phyloP scores from a whole-genome alignment of 768 basidiomycete species.

The Chiua virens region DNA sequence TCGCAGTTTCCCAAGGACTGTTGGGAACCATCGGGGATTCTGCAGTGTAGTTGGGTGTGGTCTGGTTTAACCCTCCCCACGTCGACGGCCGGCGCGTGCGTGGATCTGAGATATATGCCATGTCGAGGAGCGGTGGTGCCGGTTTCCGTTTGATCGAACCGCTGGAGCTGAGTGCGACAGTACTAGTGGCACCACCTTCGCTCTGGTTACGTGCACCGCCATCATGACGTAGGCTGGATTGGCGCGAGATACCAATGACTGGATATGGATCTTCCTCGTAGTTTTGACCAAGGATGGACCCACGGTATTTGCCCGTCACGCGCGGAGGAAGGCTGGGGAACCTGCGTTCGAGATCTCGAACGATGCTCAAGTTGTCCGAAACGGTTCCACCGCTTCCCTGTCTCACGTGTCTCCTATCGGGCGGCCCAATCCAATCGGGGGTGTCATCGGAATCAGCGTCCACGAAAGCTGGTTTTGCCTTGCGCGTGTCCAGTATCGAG shows the following conservation, averaged over 20 bases:
- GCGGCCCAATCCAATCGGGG: slow-evolving; percentile 14
- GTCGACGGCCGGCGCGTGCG: slow-evolving; percentile 11
- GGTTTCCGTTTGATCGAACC: slow-evolving; percentile 33
- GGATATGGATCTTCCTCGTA: slow-evolving; percentile 24
- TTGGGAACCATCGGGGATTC: slow-evolving; percentile 6
- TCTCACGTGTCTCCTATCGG: slow-evolving; percentile 4
- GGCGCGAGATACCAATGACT: slow-evolving; percentile 23
- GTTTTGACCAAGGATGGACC: slow-evolving; percentile 24
- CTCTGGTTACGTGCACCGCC: slow-evolving; percentile 2
- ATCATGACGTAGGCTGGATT: slow-evolving; percentile 18
- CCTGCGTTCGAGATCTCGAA: slow-evolving; percentile 51
- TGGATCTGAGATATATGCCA: slow-evolving; percentile 7
- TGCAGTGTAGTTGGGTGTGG: not conserved
- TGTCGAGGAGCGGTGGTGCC: slow-evolving; percentile 26
- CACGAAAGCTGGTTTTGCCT: slow-evolving; percentile 13
- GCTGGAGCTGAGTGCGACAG: slow-evolving; percentile 13
- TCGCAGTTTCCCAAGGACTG: slow-evolving; percentile 6
- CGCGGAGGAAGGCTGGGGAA: slow-evolving; percentile 53
- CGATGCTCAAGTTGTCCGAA: slow-evolving; percentile 44
- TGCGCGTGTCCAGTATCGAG: slow-evolving; percentile 3
- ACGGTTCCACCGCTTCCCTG: slow-evolving; percentile 29
- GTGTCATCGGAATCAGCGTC: not conserved
- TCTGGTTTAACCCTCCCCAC: slow-evolving; percentile 26
- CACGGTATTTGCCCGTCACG: slow-evolving; percentile 27
- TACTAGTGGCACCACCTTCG: slow-evolving; percentile 7